Percentiles rank a stretch among this genome's conserved stretches.
phyloP scores from a whole-genome alignment of 140 eudicot genomes.

The Eryngium alpinum region DNA sequence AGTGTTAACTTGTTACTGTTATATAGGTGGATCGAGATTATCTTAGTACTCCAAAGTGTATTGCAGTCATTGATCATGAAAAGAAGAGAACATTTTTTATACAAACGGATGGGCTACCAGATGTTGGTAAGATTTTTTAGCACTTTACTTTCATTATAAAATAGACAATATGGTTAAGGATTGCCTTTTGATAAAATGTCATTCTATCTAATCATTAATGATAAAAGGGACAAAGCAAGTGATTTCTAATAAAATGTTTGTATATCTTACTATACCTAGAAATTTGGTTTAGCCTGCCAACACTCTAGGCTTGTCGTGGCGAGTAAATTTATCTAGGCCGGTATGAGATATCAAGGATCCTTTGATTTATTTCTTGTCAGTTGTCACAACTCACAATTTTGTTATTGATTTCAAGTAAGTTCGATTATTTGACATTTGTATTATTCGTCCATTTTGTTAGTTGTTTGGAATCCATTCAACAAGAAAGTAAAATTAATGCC shows the following conservation, averaged over 20 bases:
- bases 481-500: conserved; percentile 73
- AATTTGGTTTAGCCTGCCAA: conserved; percentile 1
- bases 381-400: not conserved
- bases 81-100: conserved; percentile 73
- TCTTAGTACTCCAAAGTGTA: conserved; percentile 56
- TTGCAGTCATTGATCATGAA: conserved; percentile 91
- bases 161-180: not conserved
- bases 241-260: not conserved
- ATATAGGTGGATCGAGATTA: conserved; percentile 84
- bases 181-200: too few relatives aligned
- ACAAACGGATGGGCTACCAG: conserved; percentile 87
- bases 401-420: not conserved
- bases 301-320: not conserved
- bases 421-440: not conserved
- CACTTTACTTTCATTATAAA: not conserved
- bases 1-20: not conserved
- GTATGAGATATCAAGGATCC: not conserved
- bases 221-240: too few relatives aligned
- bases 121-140: conserved; percentile 49
- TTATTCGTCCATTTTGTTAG: conserved; percentile 22
- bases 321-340: not conserved
- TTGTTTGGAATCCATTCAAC: conserved; percentile 98
- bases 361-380: not conserved
- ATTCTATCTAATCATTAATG: too few relatives aligned
- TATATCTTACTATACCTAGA: not conserved